These are phyloP conservation scores for Fusarium sp. DNA, from an alignment of 2,329 filamentous ascomycete species.

Conservation along the genomic window DNA sequence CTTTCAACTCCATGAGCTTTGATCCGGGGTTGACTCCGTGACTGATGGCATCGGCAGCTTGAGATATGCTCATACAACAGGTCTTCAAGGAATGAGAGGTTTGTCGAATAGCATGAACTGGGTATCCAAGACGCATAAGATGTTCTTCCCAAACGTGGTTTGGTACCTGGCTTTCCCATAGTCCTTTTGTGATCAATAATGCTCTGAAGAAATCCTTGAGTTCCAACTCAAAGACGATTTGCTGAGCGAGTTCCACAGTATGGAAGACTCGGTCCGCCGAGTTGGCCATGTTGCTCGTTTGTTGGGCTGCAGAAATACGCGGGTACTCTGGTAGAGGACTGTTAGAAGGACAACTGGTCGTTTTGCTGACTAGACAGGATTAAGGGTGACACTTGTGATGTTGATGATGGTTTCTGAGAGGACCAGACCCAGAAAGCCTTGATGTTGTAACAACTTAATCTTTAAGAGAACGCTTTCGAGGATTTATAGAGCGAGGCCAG, in stretches of 20 bases:
- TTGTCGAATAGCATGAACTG: background rate
- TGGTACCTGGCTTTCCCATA: slow-evolving; percentile 10
- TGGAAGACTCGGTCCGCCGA: slow-evolving; percentile 19
- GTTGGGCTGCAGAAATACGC: background rate
- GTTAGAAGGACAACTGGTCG: background rate
- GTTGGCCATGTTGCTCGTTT: background rate
- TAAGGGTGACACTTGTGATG: background rate
- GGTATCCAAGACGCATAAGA: slow-evolving; percentile 10
- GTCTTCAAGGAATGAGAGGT: background rate
- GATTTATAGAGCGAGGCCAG: background rate
- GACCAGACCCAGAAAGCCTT: background rate
- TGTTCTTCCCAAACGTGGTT: background rate
- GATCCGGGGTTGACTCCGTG: background rate
- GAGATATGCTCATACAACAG: slow-evolving; percentile 3
- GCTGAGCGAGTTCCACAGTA: slow-evolving; percentile 18
- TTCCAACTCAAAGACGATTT: slow-evolving; percentile 16
- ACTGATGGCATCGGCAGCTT: background rate
- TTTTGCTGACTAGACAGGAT: background rate
- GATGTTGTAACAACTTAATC: background rate
- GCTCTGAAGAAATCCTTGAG: slow-evolving; percentile 1
- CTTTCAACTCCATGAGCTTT: background rate
- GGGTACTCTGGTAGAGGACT: no score
- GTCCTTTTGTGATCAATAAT: background rate
- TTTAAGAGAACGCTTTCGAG: background rate
- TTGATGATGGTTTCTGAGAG: background rate